These are phyloP conservation scores for Incumbomyces delicatus DNA, from an alignment of 2,329 filamentous ascomycete genomes.

Conservation along the genomic window DNA sequence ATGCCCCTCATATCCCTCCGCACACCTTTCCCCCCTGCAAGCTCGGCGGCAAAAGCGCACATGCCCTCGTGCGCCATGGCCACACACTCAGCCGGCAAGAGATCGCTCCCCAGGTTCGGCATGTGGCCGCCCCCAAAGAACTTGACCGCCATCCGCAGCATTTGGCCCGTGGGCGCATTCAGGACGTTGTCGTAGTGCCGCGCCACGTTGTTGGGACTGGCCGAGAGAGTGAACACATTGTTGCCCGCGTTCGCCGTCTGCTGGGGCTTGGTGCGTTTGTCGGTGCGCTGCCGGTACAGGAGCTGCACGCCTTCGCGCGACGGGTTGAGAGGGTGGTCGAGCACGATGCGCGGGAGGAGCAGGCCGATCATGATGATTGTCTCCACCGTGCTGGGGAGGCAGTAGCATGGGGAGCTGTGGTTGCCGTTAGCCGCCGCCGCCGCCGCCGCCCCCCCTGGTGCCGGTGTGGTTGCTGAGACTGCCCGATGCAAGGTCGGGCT, in stretches of 20 bases:
- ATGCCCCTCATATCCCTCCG: not conserved
- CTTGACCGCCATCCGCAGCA: constrained; percentile 15
- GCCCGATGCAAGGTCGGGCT: too few relatives aligned
- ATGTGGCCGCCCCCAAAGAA: constrained; percentile 15
- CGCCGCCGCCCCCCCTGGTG: not conserved
- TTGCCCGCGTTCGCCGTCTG: too few relatives aligned
- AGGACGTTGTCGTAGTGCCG: constrained; percentile 17
- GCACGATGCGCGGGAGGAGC: constrained; percentile 14
- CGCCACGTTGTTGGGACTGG: constrained; percentile 11
- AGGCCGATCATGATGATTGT: constrained; percentile 17
- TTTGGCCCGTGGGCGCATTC: constrained; percentile 13
- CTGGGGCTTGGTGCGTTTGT: not conserved
- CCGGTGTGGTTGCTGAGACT: not conserved
- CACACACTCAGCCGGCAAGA: constrained; percentile 14
- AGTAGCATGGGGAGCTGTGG: constrained; percentile 7
- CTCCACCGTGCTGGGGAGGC: constrained; percentile 14
- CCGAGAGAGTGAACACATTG: too few relatives aligned
- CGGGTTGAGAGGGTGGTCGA: constrained; percentile 13
- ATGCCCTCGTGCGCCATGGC: constrained; percentile 18
- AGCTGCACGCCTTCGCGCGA: constrained; percentile 15
- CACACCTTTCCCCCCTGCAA: not conserved
- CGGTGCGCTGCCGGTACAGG: constrained; percentile 13
- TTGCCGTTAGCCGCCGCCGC: not conserved
- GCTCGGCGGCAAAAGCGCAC: constrained; percentile 15
- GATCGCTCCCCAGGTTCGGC: constrained; percentile 7